A percentile compares a stretch with the other conserved stretches of the same genome.
phyloP scores from a whole-genome alignment of 2,329 filamentous ascomycete species.

The Diplodia mutila region DNA sequence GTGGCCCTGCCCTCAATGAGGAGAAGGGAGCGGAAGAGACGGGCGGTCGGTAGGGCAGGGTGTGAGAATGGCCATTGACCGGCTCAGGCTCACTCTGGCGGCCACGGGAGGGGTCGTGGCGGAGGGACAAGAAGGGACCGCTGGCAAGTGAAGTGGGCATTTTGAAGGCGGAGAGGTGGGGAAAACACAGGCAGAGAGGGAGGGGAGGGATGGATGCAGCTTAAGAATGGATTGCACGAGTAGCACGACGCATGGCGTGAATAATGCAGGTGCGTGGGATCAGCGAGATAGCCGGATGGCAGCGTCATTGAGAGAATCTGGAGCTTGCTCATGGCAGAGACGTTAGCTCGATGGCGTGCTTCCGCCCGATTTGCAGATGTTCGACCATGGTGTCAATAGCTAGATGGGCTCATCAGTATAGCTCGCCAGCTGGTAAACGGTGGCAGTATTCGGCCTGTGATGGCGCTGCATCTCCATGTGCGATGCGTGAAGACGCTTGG shows the following conservation, averaged over 20 bases:
- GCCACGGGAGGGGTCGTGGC: slow-evolving; percentile 7
- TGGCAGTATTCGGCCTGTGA: background rate
- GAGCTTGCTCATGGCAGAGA: background rate
- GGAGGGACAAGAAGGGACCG: slow-evolving; percentile 20
- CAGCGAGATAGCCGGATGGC: background rate
- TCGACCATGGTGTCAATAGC: slow-evolving; percentile 63
- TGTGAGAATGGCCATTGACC: background rate
- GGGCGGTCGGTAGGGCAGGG: background rate
- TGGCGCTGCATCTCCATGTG: background rate
- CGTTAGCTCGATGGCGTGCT: slow-evolving; percentile 8
- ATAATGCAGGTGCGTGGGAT: background rate
- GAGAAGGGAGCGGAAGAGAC: slow-evolving; percentile 16
- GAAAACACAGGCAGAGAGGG: background rate
- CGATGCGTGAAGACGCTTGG: slow-evolving; percentile 28
- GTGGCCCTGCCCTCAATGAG: background rate
- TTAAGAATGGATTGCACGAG: background rate
- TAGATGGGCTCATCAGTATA: no score
- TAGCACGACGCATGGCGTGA: background rate
- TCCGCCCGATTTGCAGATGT: slow-evolving; percentile 63
- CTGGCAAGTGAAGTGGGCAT: slow-evolving; percentile 20
- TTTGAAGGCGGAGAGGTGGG: background rate
- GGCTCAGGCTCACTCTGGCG: background rate
- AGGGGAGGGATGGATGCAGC: background rate
- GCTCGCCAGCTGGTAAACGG: background rate
- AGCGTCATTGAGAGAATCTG: background rate